These are phyloP conservation scores for Acer negundo DNA, from an alignment of 345 rosid genomes.

Conservation along the genomic window DNA sequence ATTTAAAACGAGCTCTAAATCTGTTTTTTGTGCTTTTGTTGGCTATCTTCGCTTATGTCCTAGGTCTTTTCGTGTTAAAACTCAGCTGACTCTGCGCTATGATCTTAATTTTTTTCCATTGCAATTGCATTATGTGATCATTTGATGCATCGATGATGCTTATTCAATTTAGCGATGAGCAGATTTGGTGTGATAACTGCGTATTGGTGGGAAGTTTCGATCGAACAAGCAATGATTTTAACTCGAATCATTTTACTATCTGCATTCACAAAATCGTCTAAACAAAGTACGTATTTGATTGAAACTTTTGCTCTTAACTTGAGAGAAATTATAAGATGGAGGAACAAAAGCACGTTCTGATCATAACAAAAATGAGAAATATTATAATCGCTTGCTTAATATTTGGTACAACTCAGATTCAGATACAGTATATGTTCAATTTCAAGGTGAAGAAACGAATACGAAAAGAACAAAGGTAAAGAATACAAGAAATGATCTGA, in stretches of 20 bases:
- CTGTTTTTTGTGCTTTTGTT: too few relatives aligned
- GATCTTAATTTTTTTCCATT: neutral
- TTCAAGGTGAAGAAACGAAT: neutral
- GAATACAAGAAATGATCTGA: constrained; percentile 9
- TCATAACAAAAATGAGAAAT: neutral
- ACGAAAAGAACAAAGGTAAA: neutral
- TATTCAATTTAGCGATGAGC: neutral
- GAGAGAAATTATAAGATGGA: too few relatives aligned
- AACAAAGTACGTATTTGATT: neutral
- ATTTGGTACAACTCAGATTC: constrained; percentile 6
- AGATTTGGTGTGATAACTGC: neutral
- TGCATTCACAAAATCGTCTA: neutral
- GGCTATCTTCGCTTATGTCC: too few relatives aligned
- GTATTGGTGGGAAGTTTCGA: neutral
- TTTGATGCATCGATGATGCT: neutral
- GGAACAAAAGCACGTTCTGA: neutral
- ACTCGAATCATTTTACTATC: too few relatives aligned
- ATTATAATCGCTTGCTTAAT: neutral
- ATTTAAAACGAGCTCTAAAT: constrained; percentile 3
- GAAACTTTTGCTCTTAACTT: too few relatives aligned
- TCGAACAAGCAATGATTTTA: neutral
- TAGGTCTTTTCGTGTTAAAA: too few relatives aligned
- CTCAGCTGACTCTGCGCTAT: too few relatives aligned
- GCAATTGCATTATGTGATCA: neutral
- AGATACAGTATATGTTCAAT: constrained; percentile 5